These are phyloP conservation scores for Chaetomium globosum DNA, from an alignment of 2,329 filamentous ascomycete genomes.

Conservation along the genomic window DNA sequence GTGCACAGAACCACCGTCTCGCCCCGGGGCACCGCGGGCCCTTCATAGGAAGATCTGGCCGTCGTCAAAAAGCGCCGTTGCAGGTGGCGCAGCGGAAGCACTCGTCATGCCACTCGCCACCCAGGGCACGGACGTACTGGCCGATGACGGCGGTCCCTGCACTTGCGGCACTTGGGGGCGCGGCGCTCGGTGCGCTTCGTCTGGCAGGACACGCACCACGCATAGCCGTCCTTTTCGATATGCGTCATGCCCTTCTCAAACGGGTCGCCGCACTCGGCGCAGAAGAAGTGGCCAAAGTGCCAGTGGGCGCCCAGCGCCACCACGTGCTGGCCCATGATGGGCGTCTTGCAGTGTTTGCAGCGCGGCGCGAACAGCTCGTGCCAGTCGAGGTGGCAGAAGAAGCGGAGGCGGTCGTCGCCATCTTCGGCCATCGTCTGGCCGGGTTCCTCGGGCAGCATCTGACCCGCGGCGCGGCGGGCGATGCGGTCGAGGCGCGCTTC, in stretches of 20 bases:
- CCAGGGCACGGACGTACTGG: conserved; percentile 84
- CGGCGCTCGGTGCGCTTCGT: conserved; percentile 87
- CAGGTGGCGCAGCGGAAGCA: conserved; percentile 82
- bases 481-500: conserved; percentile 74
- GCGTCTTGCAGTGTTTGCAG: conserved; percentile 94
- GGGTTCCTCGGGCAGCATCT: conserved; percentile 63
- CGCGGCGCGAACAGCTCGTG: conserved; percentile 91
- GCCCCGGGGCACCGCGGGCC: conserved; percentile 47
- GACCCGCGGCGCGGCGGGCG: conserved; percentile 59
- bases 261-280: conserved; percentile 95
- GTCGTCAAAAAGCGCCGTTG: conserved; percentile 63
- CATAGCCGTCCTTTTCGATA: conserved; percentile 95
- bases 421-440: conserved; percentile 69
- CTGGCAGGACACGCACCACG: conserved; percentile 94
- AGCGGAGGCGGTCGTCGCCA: conserved; percentile 73
- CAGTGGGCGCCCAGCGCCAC: conserved; percentile 93
- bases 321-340: conserved; percentile 92
- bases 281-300: conserved; percentile 98
- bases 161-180: conserved; percentile 84
- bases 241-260: conserved; percentile 73
- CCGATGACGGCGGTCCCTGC: conserved; percentile 81
- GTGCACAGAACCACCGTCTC: conserved; percentile 61
- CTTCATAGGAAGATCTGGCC: conserved; percentile 64
- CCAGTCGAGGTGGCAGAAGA: conserved; percentile 99
- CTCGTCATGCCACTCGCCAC: conserved; percentile 87